Evolutionary conservation across 2,329 filamentous ascomycete genomes (phyloP).

Genomic region (Exutisphaerella laricina): DNA sequence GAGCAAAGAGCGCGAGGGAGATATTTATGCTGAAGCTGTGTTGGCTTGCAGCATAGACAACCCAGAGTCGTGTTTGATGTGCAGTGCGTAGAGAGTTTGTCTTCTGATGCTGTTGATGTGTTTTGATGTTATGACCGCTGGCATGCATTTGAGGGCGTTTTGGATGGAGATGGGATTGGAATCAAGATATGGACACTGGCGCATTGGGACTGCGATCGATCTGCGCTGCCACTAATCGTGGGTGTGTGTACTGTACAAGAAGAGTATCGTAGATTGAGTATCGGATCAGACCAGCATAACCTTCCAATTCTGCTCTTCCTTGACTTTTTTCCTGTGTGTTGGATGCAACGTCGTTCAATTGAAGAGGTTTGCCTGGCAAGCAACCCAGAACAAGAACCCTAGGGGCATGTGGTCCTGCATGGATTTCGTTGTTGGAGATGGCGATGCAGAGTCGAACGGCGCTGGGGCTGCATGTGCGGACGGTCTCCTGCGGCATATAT

Average conservation of each 20-base stretch:
- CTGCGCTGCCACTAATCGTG: constrained; percentile 23
- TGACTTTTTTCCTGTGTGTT: too few relatives aligned
- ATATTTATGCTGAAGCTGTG: constrained; percentile 93
- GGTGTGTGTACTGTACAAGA: constrained; percentile 20
- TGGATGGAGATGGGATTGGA: constrained; percentile 10
- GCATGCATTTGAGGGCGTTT: background rate
- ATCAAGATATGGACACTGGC: constrained; percentile 3
- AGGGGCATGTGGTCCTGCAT: too few relatives aligned
- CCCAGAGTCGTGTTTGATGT: constrained; percentile 92
- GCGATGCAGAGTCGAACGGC: too few relatives aligned
- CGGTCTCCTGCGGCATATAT: too few relatives aligned
- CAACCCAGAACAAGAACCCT: too few relatives aligned
- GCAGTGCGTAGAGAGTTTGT: constrained; percentile 64
- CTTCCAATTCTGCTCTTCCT: too few relatives aligned
- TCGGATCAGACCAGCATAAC: constrained; percentile 2
- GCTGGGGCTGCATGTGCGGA: too few relatives aligned
- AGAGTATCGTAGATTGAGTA: too few relatives aligned
- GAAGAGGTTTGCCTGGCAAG: too few relatives aligned
- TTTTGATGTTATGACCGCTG: constrained; percentile 13
- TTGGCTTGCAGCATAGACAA: constrained; percentile 97
- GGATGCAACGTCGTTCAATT: too few relatives aligned
- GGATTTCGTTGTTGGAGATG: too few relatives aligned
- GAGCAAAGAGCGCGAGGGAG: constrained; percentile 70
- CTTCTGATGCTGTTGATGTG: background rate
- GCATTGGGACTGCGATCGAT: constrained; percentile 5